These are phyloP conservation scores for Halteria grandinella DNA, from an alignment of 73 alveolate genomes.

Conservation along the genomic window DNA sequence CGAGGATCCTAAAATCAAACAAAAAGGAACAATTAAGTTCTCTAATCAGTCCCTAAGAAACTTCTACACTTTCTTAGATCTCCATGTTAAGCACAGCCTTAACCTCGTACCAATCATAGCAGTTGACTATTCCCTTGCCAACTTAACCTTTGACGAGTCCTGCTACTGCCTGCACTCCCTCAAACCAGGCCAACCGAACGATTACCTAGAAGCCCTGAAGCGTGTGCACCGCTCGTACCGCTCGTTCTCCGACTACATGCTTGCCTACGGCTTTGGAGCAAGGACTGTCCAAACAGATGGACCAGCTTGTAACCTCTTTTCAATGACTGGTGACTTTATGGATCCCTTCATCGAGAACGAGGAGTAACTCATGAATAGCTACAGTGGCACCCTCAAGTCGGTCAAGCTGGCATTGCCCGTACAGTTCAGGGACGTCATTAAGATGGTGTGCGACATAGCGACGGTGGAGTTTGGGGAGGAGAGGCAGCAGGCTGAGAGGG, in stretches of 20 bases:
- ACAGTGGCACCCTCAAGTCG: slow-evolving; percentile 50
- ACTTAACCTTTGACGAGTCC: slow-evolving; percentile 64
- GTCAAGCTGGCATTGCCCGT: slow-evolving; percentile 70
- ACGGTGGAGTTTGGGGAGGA: slow-evolving; percentile 18
- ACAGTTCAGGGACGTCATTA: slow-evolving; percentile 5
- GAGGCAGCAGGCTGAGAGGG: slow-evolving; percentile 19
- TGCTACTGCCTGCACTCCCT: slow-evolving; percentile 66
- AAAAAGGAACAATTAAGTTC: slow-evolving; percentile 16
- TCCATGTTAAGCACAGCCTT: slow-evolving; percentile 49
- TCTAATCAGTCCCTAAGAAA: slow-evolving; percentile 31
- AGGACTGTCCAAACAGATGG: slow-evolving; percentile 42
- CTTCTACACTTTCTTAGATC: slow-evolving; percentile 63
- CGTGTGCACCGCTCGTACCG: slow-evolving; percentile 33
- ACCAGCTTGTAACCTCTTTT: slow-evolving; percentile 50
- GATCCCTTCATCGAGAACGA: slow-evolving; percentile 42
- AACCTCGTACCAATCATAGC: slow-evolving; percentile 66
- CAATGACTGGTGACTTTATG: slow-evolving; percentile 59
- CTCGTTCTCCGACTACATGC: slow-evolving; percentile 39
- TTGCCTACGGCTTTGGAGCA: slow-evolving; percentile 68
- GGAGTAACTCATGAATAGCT: slow-evolving; percentile 40
- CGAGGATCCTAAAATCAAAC: slow-evolving; percentile 16
- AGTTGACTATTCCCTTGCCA: slow-evolving; percentile 67
- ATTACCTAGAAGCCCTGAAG: slow-evolving; percentile 42
- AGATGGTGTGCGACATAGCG: slow-evolving; percentile 47
- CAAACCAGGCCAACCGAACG: slow-evolving; percentile 61